A percentile compares a stretch with the other conserved stretches of the same genome.
Evolutionary conservation across 805 yeast genomes (phyloP).

Genomic region (Candida xiaguanensis): DNA sequence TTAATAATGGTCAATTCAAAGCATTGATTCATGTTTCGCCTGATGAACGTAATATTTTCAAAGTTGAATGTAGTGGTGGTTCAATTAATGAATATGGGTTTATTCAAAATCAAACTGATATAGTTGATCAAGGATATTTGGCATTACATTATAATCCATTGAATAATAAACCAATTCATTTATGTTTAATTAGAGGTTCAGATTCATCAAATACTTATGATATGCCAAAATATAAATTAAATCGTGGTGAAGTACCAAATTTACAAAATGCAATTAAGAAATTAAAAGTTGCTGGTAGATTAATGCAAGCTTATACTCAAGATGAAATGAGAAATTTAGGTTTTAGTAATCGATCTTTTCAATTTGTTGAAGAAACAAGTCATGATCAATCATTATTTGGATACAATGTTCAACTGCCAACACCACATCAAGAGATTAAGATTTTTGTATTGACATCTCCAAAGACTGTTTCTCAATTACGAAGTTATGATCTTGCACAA

Average conservation of each 20-base stretch:
- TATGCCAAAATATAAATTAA: slow-evolving; percentile 49
- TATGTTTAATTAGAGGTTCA: slow-evolving; percentile 69
- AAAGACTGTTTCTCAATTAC: slow-evolving; percentile 63
- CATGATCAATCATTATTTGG: slow-evolving; percentile 30
- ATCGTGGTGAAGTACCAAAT: slow-evolving; percentile 57
- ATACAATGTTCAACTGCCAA: slow-evolving; percentile 45
- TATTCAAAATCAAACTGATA: slow-evolving; percentile 15
- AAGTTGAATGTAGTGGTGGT: slow-evolving; percentile 47
- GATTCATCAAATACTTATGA: slow-evolving; percentile 75
- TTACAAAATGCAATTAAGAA: slow-evolving; percentile 70
- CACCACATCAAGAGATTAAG: slow-evolving; percentile 58
- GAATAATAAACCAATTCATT: slow-evolving; percentile 73
- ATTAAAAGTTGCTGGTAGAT: slow-evolving; percentile 74
- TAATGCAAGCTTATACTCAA: slow-evolving; percentile 88
- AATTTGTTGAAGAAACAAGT: slow-evolving; percentile 57
- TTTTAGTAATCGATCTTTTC: slow-evolving; percentile 74
- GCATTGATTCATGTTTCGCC: slow-evolving; percentile 67
- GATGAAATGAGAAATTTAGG: slow-evolving; percentile 84
- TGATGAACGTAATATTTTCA: slow-evolving; percentile 55
- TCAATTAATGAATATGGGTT: slow-evolving; percentile 25
- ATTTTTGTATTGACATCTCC: slow-evolving; percentile 73
- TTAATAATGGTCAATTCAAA: slow-evolving; percentile 69
- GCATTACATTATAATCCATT: slow-evolving; percentile 43
- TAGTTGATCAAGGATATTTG: slow-evolving; percentile 22
- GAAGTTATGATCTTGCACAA: slow-evolving; percentile 81